phyloP scores from a whole-genome alignment of 2,329 filamentous ascomycete species.

The Coniochaeta ligniaria region DNA sequence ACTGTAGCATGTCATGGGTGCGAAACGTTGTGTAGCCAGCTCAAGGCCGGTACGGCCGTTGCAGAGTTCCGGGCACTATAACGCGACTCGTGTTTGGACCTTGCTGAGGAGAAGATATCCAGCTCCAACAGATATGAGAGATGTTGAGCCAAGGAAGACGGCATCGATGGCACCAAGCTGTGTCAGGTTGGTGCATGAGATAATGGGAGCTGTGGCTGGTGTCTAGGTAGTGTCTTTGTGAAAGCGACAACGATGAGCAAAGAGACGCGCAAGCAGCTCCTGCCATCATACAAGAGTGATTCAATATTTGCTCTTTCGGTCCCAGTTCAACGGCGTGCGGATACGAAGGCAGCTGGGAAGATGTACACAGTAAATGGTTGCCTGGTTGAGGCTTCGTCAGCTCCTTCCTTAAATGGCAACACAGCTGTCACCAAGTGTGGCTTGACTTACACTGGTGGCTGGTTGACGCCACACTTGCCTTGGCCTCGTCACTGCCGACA shows the following conservation, averaged over 20 bases:
- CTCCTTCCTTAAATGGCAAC: background rate
- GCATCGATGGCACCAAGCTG: too few relatives aligned
- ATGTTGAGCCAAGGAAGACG: too few relatives aligned
- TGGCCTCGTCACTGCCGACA: background rate
- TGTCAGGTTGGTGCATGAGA: too few relatives aligned
- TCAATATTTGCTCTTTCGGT: too few relatives aligned
- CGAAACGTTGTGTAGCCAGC: background rate
- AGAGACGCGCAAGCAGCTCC: too few relatives aligned
- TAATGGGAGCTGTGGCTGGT: too few relatives aligned
- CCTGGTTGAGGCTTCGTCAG: background rate
- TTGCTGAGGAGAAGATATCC: background rate
- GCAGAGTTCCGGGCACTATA: background rate
- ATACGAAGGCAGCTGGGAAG: background rate
- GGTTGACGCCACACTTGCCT: background rate
- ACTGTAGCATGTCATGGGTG: background rate
- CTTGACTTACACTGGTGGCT: background rate
- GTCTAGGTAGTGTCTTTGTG: too few relatives aligned
- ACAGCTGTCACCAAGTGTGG: too few relatives aligned
- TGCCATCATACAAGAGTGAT: too few relatives aligned
- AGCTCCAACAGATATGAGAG: too few relatives aligned
- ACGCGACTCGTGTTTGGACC: background rate
- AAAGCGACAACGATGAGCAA: too few relatives aligned
- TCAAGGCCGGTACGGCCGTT: background rate
- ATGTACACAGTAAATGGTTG: background rate
- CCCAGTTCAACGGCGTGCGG: too few relatives aligned